A percentile compares a stretch with the other conserved stretches of the same genome.
Evolutionary conservation across 139 green algal species (phyloP).

Genomic region (Coccomyxa sp.): DNA sequence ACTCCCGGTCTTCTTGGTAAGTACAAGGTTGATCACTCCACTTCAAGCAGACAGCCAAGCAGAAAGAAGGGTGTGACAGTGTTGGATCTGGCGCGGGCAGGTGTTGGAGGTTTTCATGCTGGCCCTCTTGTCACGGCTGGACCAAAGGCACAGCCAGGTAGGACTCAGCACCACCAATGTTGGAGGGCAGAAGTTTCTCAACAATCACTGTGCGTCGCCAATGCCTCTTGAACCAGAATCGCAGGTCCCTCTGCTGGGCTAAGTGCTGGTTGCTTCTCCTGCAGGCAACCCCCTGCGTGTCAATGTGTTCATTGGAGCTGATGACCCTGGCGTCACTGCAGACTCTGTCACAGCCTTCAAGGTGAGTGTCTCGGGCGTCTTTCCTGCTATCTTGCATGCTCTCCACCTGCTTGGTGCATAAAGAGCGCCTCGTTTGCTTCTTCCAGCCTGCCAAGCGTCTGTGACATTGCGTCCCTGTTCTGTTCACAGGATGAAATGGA

Average conservation of each 20-base stretch:
- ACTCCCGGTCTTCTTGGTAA: neutral
- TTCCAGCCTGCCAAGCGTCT: too few species aligned
- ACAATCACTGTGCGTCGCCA: too few species aligned
- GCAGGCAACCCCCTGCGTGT: neutral
- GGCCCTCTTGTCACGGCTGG: neutral
- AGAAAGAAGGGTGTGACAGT: neutral
- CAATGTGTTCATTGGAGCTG: neutral
- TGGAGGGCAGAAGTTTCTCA: too few species aligned
- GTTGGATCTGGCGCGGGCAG: neutral
- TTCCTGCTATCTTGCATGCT: too few species aligned
- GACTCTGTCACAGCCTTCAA: neutral
- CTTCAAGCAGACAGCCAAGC: neutral
- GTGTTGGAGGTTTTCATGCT: neutral
- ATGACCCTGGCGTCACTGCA: neutral
- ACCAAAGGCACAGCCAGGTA: neutral
- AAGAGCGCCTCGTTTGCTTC: too few species aligned
- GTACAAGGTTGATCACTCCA: neutral
- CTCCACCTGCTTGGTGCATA: too few species aligned
- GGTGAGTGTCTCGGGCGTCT: neutral
- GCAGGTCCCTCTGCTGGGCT: too few species aligned
- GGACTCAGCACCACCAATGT: too few species aligned
- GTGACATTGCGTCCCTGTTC: too few species aligned
- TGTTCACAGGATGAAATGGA: neutral
- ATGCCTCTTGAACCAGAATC: too few species aligned
- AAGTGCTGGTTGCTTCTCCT: too few species aligned